phyloP scores from a whole-genome alignment of 768 basidiomycete species.

The Panus rudis region DNA sequence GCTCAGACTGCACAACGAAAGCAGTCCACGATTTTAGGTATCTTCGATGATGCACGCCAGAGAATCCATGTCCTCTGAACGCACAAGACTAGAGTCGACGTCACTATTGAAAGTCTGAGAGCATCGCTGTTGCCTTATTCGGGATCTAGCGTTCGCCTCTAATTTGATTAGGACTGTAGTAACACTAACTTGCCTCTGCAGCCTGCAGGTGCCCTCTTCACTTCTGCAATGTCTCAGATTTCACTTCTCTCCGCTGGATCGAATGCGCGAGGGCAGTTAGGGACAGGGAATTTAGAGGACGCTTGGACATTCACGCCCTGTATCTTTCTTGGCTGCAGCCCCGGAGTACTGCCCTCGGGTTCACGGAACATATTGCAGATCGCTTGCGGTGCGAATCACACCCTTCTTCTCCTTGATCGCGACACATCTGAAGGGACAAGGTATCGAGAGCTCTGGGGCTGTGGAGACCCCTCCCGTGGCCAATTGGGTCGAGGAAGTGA shows the following conservation, averaged over 20 bases:
- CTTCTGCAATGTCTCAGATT: neutral
- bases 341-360: constrained; percentile 19
- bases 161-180: too few species aligned
- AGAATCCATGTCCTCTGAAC: too few species aligned
- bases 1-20: too few species aligned
- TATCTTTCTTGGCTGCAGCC: constrained; percentile 21
- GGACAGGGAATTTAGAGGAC: constrained; percentile 32
- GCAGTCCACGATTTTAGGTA: too few species aligned
- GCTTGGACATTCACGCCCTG: constrained; percentile 33
- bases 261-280: constrained; percentile 43
- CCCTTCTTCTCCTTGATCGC: constrained; percentile 54
- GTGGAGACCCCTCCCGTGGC: constrained; percentile 62
- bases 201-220: too few species aligned
- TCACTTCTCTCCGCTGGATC: constrained; percentile 39
- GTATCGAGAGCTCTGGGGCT: constrained; percentile 59
- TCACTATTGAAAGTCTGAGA: too few species aligned
- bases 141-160: too few species aligned
- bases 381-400: constrained; percentile 74
- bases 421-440: constrained; percentile 7
- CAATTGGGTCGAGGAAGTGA: constrained; percentile 54
- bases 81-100: too few species aligned
- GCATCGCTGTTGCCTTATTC: too few species aligned
- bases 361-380: constrained; percentile 39
- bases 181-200: too few species aligned
- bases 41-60: too few species aligned